Evolutionary conservation across 805 yeast genomes (phyloP).

Genomic region (Wickerhamiella shivajii): DNA sequence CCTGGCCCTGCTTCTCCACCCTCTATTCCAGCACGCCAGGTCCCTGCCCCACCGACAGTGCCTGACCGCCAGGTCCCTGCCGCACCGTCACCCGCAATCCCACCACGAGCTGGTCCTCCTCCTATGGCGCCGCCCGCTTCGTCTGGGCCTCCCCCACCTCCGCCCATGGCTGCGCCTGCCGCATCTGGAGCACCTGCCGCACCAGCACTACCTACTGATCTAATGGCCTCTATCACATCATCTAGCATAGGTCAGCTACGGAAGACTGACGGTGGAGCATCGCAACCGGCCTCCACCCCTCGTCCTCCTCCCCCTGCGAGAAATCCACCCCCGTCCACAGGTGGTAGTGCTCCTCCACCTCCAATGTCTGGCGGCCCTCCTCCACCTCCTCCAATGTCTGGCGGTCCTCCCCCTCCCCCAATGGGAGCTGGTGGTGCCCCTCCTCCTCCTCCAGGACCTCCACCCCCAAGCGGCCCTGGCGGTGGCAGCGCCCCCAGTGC

Average conservation of each 20-base stretch:
- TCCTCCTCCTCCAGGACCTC: constrained; percentile 13
- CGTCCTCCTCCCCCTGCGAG: constrained; percentile 8
- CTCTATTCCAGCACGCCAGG: background rate
- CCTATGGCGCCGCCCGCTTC: background rate
- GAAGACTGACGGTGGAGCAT: constrained; percentile 1
- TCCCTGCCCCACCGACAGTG: background rate
- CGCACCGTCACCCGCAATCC: background rate
- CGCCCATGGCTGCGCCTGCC: constrained; percentile 3
- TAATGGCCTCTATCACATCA: too few relatives aligned
- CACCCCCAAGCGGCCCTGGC: constrained; percentile 9
- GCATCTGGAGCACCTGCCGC: constrained; percentile 6
- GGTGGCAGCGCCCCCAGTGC: constrained; percentile 22
- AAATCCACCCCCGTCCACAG: constrained; percentile 9
- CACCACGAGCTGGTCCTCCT: constrained; percentile 1
- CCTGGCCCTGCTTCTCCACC: background rate
- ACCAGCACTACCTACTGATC: constrained; percentile 1
- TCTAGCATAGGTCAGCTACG: too few relatives aligned
- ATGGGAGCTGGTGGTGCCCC: constrained; percentile 15
- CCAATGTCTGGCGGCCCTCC: constrained; percentile 15
- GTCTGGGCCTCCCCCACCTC: background rate
- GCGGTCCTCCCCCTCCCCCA: constrained; percentile 23
- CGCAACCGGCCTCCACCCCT: constrained; percentile 5
- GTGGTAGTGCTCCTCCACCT: constrained; percentile 6
- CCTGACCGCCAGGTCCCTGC: background rate
- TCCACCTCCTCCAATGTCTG: constrained; percentile 20